These are phyloP conservation scores for Saccharomycopsis hybrid DNA, from an alignment of 1,139 yeast species.

Conservation along the genomic window DNA sequence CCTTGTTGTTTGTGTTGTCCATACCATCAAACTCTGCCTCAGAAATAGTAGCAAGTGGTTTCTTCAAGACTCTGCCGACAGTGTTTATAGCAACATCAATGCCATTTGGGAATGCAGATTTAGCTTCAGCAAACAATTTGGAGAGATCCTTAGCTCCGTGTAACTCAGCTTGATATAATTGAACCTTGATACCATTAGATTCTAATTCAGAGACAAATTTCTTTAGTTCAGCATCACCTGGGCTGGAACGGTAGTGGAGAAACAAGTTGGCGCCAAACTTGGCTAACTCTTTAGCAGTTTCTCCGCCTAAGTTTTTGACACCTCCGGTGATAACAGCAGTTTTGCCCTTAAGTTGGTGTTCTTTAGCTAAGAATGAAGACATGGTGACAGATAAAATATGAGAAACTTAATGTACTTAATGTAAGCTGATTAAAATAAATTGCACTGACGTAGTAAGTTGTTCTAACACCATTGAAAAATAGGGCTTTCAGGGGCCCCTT, in stretches of 20 bases:
- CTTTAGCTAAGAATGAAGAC: conserved; percentile 2
- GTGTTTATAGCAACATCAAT: conserved; percentile 61
- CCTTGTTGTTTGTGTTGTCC: conserved; percentile 49
- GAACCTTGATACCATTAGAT: conserved; percentile 37
- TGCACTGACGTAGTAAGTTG: too few relatives aligned
- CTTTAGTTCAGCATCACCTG: conserved; percentile 36
- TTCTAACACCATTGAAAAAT: too few relatives aligned
- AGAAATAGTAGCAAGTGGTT: conserved; percentile 43
- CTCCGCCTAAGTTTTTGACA: conserved; percentile 56
- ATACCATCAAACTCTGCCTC: conserved; percentile 49
- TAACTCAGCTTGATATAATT: conserved; percentile 41
- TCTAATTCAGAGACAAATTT: conserved; percentile 36
- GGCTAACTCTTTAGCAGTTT: conserved; percentile 53
- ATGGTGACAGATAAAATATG: too few relatives aligned
- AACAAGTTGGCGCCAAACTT: conserved; percentile 47
- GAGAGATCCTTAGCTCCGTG: conserved; percentile 37
- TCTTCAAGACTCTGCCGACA: conserved; percentile 61
- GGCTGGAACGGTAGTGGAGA: conserved; percentile 47
- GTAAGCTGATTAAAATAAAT: too few relatives aligned
- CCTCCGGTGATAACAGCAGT: conserved; percentile 61
- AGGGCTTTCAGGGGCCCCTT: too few relatives aligned
- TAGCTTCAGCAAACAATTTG: conserved; percentile 41
- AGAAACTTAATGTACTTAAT: too few relatives aligned
- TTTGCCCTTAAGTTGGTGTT: conserved; percentile 36
- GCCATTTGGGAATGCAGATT: conserved; percentile 38